Base-by-base conservation (phyloP, 2,329 filamentous ascomycete genomes). In the Trichoderma breve region DNA sequence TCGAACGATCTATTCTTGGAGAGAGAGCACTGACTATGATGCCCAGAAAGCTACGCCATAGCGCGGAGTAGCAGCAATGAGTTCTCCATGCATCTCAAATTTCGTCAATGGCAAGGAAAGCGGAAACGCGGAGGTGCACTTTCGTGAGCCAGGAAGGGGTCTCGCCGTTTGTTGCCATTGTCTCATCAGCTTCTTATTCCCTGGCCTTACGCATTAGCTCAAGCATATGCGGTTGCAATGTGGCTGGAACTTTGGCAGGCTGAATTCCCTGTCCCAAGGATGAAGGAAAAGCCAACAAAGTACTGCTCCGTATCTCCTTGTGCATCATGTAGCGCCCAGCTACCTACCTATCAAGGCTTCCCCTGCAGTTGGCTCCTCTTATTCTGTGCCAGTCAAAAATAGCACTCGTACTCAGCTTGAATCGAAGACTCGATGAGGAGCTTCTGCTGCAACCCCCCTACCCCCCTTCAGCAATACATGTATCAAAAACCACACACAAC, bases 1-100 rank as follows among this genome's bases (percentile, higher is more conserved):
- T 68, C 68, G 66, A 69, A 69, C 66, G 57, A 69, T 69, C 66
- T 69, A 43, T 58, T 62, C 39, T 69, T 47, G 34, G 28, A 15
- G 36, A 34, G 36, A n/a, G 36, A 34, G 36, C n/a, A 28, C 55
- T 8, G 15, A 58, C 55, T n/a, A 32, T n/a, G n/a, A 60, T 30
- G 1, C 30, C 18, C 28, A 55, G 18, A 9, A 39, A 12, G 21
- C 47, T 55, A 47, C 60, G 24, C 21, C 34, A 63, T 18, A 8
- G 14, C 34, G 24, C 36, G 60, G 32, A 67, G 24, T 28, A 15
- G 24, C 30, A 36, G 26, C 24, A 18, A 6, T 28, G 51, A 57
- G 21, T 18, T 24, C 6, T 21, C 28, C 15, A 24, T 7, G 7
- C 9, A 6, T 9, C 15, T 32, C 30, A n/a, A 34, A 14, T 34